These are phyloP conservation scores for Xerocomus nothofagi DNA, from an alignment of 1,284 basidiomycete species.

Conservation along the genomic window DNA sequence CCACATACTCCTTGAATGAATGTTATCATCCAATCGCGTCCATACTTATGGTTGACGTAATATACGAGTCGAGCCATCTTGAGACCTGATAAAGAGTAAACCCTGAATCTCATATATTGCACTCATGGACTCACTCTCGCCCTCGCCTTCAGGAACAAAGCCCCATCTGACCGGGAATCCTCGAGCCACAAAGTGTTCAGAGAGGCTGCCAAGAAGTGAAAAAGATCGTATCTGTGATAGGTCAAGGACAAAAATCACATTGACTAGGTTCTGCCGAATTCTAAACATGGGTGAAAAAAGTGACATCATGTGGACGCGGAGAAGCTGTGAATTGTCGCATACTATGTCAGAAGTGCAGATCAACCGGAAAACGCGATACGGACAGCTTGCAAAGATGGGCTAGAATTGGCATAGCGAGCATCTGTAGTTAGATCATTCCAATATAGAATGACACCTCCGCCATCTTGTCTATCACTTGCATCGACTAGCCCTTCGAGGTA, in stretches of 20 bases:
- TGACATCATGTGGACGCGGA: constrained; percentile 74
- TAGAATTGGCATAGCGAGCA: constrained; percentile 58
- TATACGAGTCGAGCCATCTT: constrained; percentile 76
- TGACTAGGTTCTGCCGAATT: constrained; percentile 70
- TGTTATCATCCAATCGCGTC: constrained; percentile 57
- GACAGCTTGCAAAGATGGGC: constrained; percentile 28
- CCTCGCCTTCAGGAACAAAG: constrained; percentile 71
- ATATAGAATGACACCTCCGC: constrained; percentile 74
- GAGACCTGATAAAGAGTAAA: constrained; percentile 42
- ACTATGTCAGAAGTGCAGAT: constrained; percentile 1
- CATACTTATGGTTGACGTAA: constrained; percentile 64
- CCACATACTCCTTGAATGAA: constrained; percentile 58
- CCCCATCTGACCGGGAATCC: constrained; percentile 81
- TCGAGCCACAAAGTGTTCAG: constrained; percentile 70
- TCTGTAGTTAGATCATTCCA: constrained; percentile 93
- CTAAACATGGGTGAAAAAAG: constrained; percentile 73
- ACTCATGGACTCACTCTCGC: constrained; percentile 46
- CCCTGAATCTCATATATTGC: neutral
- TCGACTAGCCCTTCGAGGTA: constrained; percentile 80
- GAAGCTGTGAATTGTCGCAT: constrained; percentile 46
- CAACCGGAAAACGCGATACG: neutral
- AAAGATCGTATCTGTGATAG: constrained; percentile 63
- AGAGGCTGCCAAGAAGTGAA: constrained; percentile 60
- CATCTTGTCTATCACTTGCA: constrained; percentile 84
- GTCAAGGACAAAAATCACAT: constrained; percentile 78